Conservation (phyloP, 352 stramenopile genomes). For the Phytopythium delawarense region DNA sequence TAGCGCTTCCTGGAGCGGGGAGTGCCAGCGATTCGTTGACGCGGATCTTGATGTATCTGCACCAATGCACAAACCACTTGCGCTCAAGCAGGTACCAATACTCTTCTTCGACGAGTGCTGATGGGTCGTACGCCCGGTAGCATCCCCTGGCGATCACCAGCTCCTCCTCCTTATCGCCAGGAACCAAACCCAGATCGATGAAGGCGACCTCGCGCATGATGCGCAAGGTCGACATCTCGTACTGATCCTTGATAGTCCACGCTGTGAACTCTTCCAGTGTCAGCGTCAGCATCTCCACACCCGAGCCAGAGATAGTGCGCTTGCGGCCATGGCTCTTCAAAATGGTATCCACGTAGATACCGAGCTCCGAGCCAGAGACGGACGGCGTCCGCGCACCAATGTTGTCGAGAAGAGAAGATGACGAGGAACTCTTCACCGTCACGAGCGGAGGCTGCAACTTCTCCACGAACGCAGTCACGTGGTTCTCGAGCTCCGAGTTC, state of each 20-base stretch:
- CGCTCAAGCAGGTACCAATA: conserved; percentile 81
- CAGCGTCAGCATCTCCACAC: conserved; percentile 33
- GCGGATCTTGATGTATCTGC: conserved; percentile 63
- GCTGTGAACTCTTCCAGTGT: conserved; percentile 65
- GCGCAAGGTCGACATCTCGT: conserved; percentile 71
- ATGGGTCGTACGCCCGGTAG: conserved; percentile 70
- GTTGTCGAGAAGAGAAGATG: conserved; percentile 42
- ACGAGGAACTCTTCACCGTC: conserved; percentile 49
- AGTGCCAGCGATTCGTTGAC: conserved; percentile 31
- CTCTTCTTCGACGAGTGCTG: conserved; percentile 73
- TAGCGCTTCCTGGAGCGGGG: conserved; percentile 6
- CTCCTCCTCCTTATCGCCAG: conserved; percentile 74
- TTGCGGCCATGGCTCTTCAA: conserved; percentile 54
- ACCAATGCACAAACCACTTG: conserved; percentile 86
- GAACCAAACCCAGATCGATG: conserved; percentile 73
- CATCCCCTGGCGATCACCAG: conserved; percentile 64
- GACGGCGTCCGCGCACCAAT: conserved; percentile 62
- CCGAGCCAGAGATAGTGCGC: conserved; percentile 25
- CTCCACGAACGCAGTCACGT: conserved; percentile 64
- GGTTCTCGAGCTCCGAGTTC: conserved; percentile 60
- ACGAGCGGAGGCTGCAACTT: conserved; percentile 43
- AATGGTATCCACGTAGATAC: conserved; percentile 72
- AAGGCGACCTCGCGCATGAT: conserved; percentile 86
- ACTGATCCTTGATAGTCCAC: conserved; percentile 64
- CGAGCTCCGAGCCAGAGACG: conserved; percentile 75